Base-by-base conservation (phyloP, 805 yeast genomes). In the Lipomyces japonicus region DNA sequence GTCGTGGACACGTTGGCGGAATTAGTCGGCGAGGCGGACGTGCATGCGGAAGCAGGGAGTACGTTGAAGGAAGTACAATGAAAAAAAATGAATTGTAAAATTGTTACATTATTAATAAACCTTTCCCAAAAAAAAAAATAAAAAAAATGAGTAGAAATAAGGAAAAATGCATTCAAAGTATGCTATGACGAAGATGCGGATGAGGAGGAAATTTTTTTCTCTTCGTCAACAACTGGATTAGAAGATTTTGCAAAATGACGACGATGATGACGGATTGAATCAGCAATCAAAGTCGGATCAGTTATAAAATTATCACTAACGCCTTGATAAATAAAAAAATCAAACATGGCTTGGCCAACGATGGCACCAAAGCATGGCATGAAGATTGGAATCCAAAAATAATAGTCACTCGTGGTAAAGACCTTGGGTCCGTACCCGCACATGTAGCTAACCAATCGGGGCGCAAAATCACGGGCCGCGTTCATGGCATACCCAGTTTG, bases 1-100 rank as follows among this genome's bases (percentile, higher is more conserved):
- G 96, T 90, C 2, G 67, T 90, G 50, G 95, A 88, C 50, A 85
- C 95, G 0, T 69, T 90, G 59, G 95, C 95, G 2, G 72, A 86
- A 45, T 71, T 87, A 46, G 77, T 86, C 7, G 95, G 95, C n/a
- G 78, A 79, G 50, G 89, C 84, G 10, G 82, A 90, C 2, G 50
- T 49, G 16, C 28, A 40, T 19, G 46, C 22, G 38, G 53, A 52
- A 28, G 44, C 48, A 48, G 56, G 56, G 14, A 34, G 21, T 9
- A 34, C 16, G 37, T 42, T 2, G 48, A 41, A 4, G 48, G 48
- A 42, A 42, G 23, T 9, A 10, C 23, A 9, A 35, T 35, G 23
- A 10, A 28, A 28, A 10, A 10, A 28, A 28, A 10, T 10, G 32
- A 10, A 10, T 28, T 28, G 14, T 28, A 14, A 28, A 28, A 28